Evolutionary conservation across 192 early-diverging fungal genomes (phyloP), one percentile per base, ranked within the genome.

Genomic region (Coemansia sp.): DNA sequence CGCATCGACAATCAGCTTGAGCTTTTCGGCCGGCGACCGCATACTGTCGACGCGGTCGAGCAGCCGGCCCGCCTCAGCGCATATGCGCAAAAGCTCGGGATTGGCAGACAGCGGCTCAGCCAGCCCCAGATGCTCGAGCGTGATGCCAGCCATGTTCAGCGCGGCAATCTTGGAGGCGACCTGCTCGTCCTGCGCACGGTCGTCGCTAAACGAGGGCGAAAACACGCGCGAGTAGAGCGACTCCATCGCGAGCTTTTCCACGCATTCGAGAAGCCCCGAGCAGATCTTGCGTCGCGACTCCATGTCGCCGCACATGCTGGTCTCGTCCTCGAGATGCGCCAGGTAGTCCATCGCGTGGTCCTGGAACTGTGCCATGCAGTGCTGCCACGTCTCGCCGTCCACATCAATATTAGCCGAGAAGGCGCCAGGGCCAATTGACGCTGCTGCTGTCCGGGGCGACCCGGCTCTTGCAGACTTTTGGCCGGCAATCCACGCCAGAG

Each of bases 91-190:
- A 50, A 80, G 53, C 10, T 74, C 60, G n/a, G 24, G 19, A 12
- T 48, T 22, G 1, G 53, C 23, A n/a, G 60, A 55, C 1, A 59
- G 57, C 12, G 48, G 14, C 14, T 24, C 24, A 12, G 42, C 38
- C 54, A 90, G 77, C 1, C 87, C 87, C 44, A 90, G 46, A 53
- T 90, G 84, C 2, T 74, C 77, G 9, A 87, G 66, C 10, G 71
- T 65, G 35, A 90, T 53, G 18, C 84, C 87, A 7, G 87, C 71
- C 30, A 86, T 50, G 44, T 87, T 87, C 7, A 90, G 62, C 16
- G 88, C 88, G 2, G 85, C 86, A 25, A 88, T 85, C 28, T 85
- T 82, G 54, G 86, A 85, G 19, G 83, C 84, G 22, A 88, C 62
- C 43, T 77, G 81, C 51, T 87, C 85, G 52, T 90, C 88, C 14